Percentiles rank a stretch among this genome's conserved stretches.
Evolutionary conservation across 148 eudicot genomes (phyloP).

Genomic region (Pouteria glomerata): DNA sequence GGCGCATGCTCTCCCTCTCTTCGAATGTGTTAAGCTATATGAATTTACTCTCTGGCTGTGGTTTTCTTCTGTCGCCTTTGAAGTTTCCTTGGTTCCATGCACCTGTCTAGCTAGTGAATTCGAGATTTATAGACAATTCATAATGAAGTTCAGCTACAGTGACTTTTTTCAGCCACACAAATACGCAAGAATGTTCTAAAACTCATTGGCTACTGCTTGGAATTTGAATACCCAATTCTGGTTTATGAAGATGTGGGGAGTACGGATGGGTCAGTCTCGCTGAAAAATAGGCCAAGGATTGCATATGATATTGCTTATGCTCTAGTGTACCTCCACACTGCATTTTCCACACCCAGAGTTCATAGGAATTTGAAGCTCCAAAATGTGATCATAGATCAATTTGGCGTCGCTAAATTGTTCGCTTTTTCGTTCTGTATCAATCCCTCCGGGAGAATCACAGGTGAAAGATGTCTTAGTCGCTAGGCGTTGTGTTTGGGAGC

Average conservation of each 20-base stretch:
- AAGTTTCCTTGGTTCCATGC: no score
- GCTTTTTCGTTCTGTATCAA: conserved; percentile 17
- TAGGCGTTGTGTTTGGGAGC: neutral
- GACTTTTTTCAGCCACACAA: no score
- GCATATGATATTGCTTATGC: conserved; percentile 20
- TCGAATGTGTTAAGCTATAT: neutral
- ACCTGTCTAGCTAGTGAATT: neutral
- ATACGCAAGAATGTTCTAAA: neutral
- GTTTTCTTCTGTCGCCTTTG: neutral
- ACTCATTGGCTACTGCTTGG: conserved; percentile 5
- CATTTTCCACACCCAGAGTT: conserved; percentile 12
- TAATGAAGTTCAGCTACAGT: neutral
- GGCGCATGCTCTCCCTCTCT: neutral
- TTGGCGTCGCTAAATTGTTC: conserved; percentile 14
- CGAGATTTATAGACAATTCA: neutral
- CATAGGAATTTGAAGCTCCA: conserved; percentile 7
- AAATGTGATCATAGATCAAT: conserved; percentile 11
- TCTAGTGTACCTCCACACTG: conserved; percentile 19
- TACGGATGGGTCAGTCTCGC: neutral
- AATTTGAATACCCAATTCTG: neutral
- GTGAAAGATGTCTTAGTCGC: conserved; percentile 10
- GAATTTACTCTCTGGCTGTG: neutral
- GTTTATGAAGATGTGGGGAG: conserved; percentile 3
- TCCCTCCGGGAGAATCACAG: conserved; percentile 18
- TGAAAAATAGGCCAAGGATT: conserved; percentile 16